Evolutionary conservation across 2,329 filamentous ascomycete species (phyloP).

Genomic region (Calonectria multiphialidica): DNA sequence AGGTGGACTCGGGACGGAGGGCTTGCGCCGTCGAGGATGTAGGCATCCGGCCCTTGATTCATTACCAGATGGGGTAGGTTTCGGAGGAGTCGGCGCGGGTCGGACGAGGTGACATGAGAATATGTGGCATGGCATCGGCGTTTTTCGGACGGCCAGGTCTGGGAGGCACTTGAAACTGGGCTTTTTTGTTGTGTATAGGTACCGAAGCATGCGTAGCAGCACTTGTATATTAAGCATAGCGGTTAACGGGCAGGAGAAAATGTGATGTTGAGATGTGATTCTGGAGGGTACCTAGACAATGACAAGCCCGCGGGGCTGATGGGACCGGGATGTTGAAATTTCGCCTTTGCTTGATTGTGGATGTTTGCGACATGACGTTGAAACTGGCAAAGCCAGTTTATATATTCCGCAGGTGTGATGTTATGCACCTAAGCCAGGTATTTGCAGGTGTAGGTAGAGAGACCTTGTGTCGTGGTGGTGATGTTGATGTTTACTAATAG

Average conservation of each 20-base stretch:
- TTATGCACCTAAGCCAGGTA: neutral
- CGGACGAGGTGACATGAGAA: conserved; percentile 40
- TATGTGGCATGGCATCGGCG: conserved; percentile 53
- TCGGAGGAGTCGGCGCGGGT: conserved; percentile 28
- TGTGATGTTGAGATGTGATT: conserved; percentile 8
- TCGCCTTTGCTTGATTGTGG: neutral
- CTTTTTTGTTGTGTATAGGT: conserved; percentile 40
- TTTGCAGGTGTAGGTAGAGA: neutral
- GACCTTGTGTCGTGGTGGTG: too few species aligned
- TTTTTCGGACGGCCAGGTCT: conserved; percentile 40
- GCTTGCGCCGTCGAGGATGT: conserved; percentile 8
- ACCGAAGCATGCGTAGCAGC: conserved; percentile 35
- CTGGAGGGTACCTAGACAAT: conserved; percentile 23
- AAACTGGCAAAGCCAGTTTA: neutral
- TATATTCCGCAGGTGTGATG: neutral
- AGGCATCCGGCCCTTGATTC: neutral
- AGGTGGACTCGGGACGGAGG: neutral
- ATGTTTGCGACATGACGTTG: neutral
- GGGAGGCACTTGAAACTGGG: conserved; percentile 34
- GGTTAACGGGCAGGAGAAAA: conserved; percentile 12
- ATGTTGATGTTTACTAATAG: too few species aligned
- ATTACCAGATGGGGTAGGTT: conserved; percentile 15
- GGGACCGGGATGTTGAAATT: neutral
- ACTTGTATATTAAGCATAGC: conserved; percentile 39
- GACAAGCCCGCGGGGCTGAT: conserved; percentile 14